A percentile compares a stretch with the other conserved stretches of the same genome.
phyloP scores from a whole-genome alignment of 2,329 filamentous ascomycete species.

The Ophiostoma sp. region DNA sequence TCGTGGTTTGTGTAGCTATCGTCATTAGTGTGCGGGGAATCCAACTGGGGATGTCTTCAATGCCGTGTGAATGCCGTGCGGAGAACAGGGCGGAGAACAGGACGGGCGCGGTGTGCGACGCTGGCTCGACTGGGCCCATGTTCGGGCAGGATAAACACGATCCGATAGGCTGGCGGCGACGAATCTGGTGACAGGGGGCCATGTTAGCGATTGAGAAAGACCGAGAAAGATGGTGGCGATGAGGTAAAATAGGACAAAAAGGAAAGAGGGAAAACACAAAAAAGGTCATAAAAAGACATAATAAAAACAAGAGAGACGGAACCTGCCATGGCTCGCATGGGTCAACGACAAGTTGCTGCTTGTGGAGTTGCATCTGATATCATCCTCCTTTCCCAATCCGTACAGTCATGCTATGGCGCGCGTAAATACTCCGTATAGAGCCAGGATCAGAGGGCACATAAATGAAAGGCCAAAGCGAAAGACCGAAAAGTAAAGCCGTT shows the following conservation, averaged over 20 bases:
- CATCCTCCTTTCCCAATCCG: not conserved
- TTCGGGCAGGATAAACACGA: not conserved
- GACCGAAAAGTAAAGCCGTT: not conserved
- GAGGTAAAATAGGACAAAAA: not conserved
- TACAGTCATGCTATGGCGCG: not conserved
- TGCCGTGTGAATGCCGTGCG: constrained; percentile 10
- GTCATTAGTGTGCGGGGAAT: not conserved
- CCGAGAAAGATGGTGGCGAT: not conserved
- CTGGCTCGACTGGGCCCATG: not conserved
- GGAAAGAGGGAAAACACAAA: not conserved
- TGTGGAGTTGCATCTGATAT: not conserved
- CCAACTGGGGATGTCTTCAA: not conserved
- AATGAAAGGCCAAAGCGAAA: not conserved
- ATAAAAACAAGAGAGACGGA: not conserved
- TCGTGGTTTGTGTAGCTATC: not conserved
- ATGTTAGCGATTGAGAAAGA: not conserved
- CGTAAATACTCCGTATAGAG: not conserved
- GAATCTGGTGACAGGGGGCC: not conserved
- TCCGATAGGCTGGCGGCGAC: not conserved
- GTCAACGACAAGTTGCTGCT: not conserved
- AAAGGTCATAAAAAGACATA: not conserved
- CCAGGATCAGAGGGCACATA: not conserved
- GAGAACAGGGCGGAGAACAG: constrained; percentile 2
- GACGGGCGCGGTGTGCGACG: not conserved
- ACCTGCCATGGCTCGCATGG: not conserved